These are phyloP conservation scores for Coprinopsis sp. DNA, from an alignment of 768 basidiomycete species.

Conservation along the genomic window DNA sequence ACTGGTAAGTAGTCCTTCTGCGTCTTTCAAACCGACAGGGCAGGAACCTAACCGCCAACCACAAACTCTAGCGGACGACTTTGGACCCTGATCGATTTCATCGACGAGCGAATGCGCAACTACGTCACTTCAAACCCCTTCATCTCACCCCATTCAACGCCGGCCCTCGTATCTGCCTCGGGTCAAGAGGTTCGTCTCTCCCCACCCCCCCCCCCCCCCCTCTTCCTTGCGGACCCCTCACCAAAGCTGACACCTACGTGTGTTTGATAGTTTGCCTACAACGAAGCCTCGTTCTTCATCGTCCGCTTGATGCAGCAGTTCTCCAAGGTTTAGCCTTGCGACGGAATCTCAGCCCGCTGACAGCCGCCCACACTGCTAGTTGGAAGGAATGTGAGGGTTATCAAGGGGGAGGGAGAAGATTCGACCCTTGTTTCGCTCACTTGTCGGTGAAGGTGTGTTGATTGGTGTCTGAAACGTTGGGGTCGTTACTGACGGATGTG, in stretches of 20 bases:
- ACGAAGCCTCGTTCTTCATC: conserved; percentile 61
- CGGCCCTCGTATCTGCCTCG: conserved; percentile 33
- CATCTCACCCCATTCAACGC: conserved; percentile 38
- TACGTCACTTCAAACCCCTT: conserved; percentile 42
- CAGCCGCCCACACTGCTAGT: conserved; percentile 29
- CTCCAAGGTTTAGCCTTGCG: conserved; percentile 32
- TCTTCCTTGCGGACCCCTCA: too few species aligned
- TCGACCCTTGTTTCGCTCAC: conserved; percentile 5
- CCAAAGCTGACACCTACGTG: neutral
- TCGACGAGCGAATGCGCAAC: conserved; percentile 44
- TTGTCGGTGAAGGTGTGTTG: conserved; percentile 19
- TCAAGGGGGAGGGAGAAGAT: conserved; percentile 32
- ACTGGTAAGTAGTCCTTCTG: conserved; percentile 33
- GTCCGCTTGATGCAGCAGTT: conserved; percentile 56
- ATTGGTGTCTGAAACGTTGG: neutral
- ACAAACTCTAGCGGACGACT: conserved; percentile 32
- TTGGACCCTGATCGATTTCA: conserved; percentile 56
- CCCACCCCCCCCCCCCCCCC: neutral
- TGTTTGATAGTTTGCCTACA: conserved; percentile 52
- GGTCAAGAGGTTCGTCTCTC: conserved; percentile 32
- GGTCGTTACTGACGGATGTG: neutral
- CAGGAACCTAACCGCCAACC: neutral
- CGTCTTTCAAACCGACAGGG: neutral
- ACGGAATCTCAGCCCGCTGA: conserved; percentile 29
- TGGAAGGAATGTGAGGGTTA: conserved; percentile 26